Conservation (phyloP, 176 grass and related monocot genomes). For the Leersia perrieri region DNA sequence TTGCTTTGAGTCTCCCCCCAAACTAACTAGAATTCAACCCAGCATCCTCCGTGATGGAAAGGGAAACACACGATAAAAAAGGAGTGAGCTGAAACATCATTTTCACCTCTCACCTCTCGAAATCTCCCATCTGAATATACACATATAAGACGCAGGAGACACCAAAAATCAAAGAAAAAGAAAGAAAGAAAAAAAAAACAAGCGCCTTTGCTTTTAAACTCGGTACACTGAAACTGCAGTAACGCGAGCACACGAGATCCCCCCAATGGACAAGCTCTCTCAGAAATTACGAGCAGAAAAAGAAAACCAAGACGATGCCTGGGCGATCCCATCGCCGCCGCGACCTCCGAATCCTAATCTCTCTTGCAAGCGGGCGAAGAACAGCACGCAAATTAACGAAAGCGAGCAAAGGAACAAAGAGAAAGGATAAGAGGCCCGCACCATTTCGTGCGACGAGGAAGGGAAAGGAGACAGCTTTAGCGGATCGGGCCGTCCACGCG, state of each 20-base stretch:
- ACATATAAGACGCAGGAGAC: neutral
- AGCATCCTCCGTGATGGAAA: neutral
- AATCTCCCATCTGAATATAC: slow-evolving; percentile 4
- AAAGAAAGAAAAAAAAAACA: too few species aligned
- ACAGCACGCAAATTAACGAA: too few species aligned
- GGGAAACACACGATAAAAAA: neutral
- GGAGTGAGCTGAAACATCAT: neutral
- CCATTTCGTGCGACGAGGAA: slow-evolving; percentile 13
- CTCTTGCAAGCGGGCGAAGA: too few species aligned
- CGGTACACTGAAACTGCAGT: neutral
- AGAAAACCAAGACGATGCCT: neutral
- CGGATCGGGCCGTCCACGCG: neutral
- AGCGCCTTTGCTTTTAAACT: neutral
- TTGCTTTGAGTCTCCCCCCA: neutral
- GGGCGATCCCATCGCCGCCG: too few species aligned
- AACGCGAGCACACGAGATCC: slow-evolving; percentile 23
- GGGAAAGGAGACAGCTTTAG: neutral
- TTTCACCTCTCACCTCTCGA: neutral
- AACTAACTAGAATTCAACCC: slow-evolving; percentile 11
- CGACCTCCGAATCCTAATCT: too few species aligned
- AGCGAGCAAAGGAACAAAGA: too few species aligned
- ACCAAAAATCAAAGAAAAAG: neutral
- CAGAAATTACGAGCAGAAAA: neutral
- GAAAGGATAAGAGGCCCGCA: too few species aligned
- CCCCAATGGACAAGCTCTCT: slow-evolving; percentile 5